A percentile compares a stretch with the other conserved stretches of the same genome.
phyloP scores from a whole-genome alignment of 2,329 filamentous ascomycete genomes.

The Xylaria sp. region DNA sequence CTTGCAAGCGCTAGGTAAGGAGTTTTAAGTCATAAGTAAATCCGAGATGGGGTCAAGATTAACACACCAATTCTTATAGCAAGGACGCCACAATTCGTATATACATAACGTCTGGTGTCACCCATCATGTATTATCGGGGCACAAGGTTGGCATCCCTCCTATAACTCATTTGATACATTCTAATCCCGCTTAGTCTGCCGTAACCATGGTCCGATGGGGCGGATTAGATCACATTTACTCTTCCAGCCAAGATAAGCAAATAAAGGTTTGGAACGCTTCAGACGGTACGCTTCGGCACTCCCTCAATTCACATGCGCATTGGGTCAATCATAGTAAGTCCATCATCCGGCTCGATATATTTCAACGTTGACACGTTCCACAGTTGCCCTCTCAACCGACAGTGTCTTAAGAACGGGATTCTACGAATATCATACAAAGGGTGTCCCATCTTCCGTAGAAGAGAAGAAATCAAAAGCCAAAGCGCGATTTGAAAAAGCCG shows the following conservation, averaged over 20 bases:
- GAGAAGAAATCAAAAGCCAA: conserved; percentile 80
- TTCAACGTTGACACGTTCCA: conserved; percentile 3
- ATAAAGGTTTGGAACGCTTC: conserved; percentile 84
- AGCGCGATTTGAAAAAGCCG: conserved; percentile 86
- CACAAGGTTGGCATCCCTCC: conserved; percentile 65
- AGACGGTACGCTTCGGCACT: conserved; percentile 83
- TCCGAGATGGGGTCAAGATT: neutral
- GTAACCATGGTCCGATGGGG: conserved; percentile 96
- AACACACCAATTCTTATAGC: conserved; percentile 59
- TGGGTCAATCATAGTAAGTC: conserved; percentile 83
- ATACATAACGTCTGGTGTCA: conserved; percentile 83
- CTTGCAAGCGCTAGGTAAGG: conserved; percentile 73
- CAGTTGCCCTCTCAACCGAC: conserved; percentile 87
- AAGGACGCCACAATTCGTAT: conserved; percentile 91
- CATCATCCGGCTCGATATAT: neutral
- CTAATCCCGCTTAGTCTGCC: conserved; percentile 65
- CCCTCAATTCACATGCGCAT: conserved; percentile 84
- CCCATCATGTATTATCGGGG: conserved; percentile 85
- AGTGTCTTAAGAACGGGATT: conserved; percentile 87
- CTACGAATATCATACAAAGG: conserved; percentile 78
- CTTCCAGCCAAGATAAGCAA: conserved; percentile 82
- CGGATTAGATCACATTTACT: conserved; percentile 86
- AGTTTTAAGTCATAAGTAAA: neutral
- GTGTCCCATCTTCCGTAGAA: conserved; percentile 73
- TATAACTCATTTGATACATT: neutral